These are phyloP conservation scores for Mortierella sp. DNA, from an alignment of 371 early-diverging fungal genomes.

Conservation along the genomic window DNA sequence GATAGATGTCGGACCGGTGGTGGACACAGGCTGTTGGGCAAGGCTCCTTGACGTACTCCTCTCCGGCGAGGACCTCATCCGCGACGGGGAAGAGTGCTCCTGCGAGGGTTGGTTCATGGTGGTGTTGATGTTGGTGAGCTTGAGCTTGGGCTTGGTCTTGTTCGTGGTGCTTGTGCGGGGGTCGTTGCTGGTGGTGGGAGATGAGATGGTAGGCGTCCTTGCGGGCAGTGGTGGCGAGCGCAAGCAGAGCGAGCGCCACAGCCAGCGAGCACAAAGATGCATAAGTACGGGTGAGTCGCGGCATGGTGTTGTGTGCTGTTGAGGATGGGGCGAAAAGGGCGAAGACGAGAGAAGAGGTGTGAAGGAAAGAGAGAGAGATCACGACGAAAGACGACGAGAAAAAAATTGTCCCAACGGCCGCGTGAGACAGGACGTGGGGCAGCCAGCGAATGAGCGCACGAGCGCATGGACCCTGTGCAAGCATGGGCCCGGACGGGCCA, in stretches of 20 bases:
- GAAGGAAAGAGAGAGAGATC: neutral
- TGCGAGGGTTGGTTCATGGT: slow-evolving; percentile 8
- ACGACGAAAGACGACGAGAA: neutral
- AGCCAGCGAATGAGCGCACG: too few species aligned
- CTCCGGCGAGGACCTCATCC: neutral
- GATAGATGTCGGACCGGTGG: slow-evolving; percentile 32
- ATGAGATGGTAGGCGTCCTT: slow-evolving; percentile 4
- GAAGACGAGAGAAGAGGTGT: neutral
- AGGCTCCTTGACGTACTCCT: slow-evolving; percentile 6
- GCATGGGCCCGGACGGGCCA: too few species aligned
- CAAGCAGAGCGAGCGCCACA: neutral
- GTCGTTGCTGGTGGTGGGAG: neutral
- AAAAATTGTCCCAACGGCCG: neutral
- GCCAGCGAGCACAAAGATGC: neutral
- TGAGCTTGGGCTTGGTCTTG: neutral
- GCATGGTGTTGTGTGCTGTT: neutral
- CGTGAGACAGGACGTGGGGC: neutral
- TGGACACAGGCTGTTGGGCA: slow-evolving; percentile 27
- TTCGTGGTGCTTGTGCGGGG: neutral
- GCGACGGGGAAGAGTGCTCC: slow-evolving; percentile 18
- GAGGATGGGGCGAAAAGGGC: neutral
- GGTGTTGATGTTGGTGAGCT: neutral
- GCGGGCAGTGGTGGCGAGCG: neutral
- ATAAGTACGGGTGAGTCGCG: neutral
- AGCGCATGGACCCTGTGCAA: neutral